A percentile compares a stretch with the other conserved stretches of the same genome.
These are phyloP conservation scores for Petunia axillaris DNA, from an alignment of 257 asterid species.

Conservation along the genomic window DNA sequence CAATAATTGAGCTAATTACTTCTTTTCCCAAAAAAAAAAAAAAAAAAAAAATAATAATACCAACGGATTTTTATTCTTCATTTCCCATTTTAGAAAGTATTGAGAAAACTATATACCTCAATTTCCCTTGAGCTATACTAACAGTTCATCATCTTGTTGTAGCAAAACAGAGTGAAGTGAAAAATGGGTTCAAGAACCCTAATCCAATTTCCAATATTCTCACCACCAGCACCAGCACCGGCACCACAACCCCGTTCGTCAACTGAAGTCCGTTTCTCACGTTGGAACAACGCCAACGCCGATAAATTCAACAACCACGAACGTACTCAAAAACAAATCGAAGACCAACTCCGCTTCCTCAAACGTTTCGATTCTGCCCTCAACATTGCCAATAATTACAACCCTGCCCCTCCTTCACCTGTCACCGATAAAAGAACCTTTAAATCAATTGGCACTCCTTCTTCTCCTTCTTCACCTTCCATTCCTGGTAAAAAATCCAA, in stretches of 20 bases:
- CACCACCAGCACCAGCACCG: conserved; percentile 59
- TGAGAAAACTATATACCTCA: too few species aligned
- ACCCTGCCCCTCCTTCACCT: conserved; percentile 80
- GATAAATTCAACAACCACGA: conserved; percentile 64
- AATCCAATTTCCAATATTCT: conserved; percentile 66
- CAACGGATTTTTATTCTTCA: too few species aligned
- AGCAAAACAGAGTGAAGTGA: background rate
- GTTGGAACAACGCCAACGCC: conserved; percentile 99
- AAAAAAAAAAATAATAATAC: too few species aligned
- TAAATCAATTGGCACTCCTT: conserved; percentile 88
- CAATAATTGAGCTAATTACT: too few species aligned
- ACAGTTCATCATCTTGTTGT: background rate
- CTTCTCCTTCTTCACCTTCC: conserved; percentile 82
- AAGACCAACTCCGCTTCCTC: conserved; percentile 72
- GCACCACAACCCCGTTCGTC: conserved; percentile 43
- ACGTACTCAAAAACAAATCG: conserved; percentile 69
- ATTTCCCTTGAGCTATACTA: background rate
- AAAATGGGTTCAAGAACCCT: conserved; percentile 52
- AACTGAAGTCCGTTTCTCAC: conserved; percentile 80
- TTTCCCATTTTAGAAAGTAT: too few species aligned
- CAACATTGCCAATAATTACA: conserved; percentile 63
- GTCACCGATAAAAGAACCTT: conserved; percentile 34
- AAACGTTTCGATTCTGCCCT: conserved; percentile 78
- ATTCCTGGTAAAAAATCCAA: conserved; percentile 82
- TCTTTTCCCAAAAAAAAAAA: too few species aligned